Base-by-base conservation (phyloP, 106 monocot species). In the Dioscorea alata region DNA sequence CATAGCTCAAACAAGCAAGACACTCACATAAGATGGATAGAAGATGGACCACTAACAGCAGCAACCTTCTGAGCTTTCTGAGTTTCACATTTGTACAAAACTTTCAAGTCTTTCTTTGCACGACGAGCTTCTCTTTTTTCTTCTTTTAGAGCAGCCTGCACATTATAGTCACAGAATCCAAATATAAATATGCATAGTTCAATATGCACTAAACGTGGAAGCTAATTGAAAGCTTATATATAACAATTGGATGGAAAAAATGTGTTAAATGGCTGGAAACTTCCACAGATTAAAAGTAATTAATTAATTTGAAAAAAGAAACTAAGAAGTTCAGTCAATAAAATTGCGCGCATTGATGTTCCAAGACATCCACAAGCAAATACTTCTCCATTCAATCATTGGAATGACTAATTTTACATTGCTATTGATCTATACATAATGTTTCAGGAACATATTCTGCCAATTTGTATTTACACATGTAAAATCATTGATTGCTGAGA, bases 61-160 rank as follows among this genome's bases (percentile, higher is more conserved):
- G 76, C 92, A 70, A 79, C 78, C 49, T 83, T 92, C 53, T 92
- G 97, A 69, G 97, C 97, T 60, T 51, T 77, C 54, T 89, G 82
- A 8, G 82, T 75, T 92, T 97, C 97, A 69, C 66, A 74, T 71
- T 53, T 89, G 80, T 97, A 97, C 35, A 97, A 35, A 12, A 59
- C 82, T 67, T 90, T 97, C 57, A 92, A 67, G 64, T 89, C 84
- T 73, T 97, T 97, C 80, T 97, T 97, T 22, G 80, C 69, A 25
- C 62, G 74, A n/a, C 89, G 74, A 49, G 92, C 97, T 84, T 86
- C 92, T 71, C 89, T 82, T 81, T 67, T 86, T 65, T 83, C 86
- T 77, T 92, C 83, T 77, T 91, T 92, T 49, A 97, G 73, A 69
- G 92, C 74, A 57, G 77, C 80, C 97, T 97, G 48, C 49, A 60